Conservation (phyloP, 345 rosid species). For the Eucalyptus erythrocorys region DNA sequence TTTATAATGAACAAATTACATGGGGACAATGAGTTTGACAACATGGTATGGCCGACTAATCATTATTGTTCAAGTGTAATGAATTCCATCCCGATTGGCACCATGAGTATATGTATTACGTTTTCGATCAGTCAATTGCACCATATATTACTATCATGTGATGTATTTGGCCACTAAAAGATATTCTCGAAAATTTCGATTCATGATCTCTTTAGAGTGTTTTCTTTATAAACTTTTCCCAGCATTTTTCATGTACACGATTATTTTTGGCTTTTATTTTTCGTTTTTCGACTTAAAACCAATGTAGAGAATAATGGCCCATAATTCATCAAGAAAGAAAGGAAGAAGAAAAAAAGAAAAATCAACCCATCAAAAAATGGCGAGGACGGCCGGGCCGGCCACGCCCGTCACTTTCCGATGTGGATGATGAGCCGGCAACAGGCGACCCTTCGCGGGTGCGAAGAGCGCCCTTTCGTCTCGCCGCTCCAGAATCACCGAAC, state of each 20-base stretch:
- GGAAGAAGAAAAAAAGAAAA: too few species aligned
- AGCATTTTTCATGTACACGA: background rate
- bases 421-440: background rate
- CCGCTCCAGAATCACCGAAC: background rate
- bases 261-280: background rate
- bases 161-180: background rate
- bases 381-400: too few species aligned
- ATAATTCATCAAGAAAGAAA: too few species aligned
- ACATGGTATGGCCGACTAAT: background rate
- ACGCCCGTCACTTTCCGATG: background rate
- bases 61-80: fast-evolving
- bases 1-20: too few species aligned
- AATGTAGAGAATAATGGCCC: background rate
- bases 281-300: background rate
- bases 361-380: too few species aligned
- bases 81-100: fast-evolving
- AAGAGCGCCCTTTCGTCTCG: background rate
- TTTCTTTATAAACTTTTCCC: background rate
- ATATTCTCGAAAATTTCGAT: background rate
- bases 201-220: background rate
- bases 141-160: fast-evolving
- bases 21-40: too few species aligned
- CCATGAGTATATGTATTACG: background rate
- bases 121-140: fast-evolving
- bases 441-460: background rate